These are phyloP conservation scores for Ogataea zsoltii DNA, from an alignment of 805 yeast species.

Conservation along the genomic window DNA sequence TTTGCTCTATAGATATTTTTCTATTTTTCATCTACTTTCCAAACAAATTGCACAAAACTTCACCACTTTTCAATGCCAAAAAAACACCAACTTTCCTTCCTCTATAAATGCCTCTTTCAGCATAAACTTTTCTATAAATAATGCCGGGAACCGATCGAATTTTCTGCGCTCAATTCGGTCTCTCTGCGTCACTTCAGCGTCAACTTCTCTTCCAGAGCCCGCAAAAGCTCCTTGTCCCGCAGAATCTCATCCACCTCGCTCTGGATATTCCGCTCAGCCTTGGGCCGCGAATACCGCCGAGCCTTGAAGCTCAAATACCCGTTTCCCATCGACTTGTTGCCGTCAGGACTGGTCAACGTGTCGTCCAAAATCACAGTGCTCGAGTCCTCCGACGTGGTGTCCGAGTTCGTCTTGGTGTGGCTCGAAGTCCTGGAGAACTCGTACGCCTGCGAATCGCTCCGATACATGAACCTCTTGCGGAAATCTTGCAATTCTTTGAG, in stretches of 20 bases:
- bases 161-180: no score
- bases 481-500: constrained; percentile 8
- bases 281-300: not conserved
- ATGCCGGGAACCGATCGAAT: no score
- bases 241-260: not conserved
- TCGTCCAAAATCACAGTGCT: constrained; percentile 17
- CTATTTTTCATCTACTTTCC: no score
- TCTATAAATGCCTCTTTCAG: not conserved
- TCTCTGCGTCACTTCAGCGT: not conserved
- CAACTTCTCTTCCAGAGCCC: not conserved
- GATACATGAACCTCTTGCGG: constrained; percentile 18
- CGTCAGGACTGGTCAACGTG: constrained; percentile 1
- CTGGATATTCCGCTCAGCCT: not conserved
- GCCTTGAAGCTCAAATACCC: constrained; percentile 6
- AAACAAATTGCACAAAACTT: no score
- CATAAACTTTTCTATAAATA: not conserved
- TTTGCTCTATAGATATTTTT: no score
- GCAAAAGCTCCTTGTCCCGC: constrained; percentile 5
- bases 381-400: constrained; percentile 13
- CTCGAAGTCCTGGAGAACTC: constrained; percentile 21
- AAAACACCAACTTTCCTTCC: no score
- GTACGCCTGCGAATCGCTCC: constrained; percentile 35
- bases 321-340: not conserved
- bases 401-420: constrained; percentile 8
- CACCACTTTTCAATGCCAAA: no score